Conservation (phyloP, 2,329 filamentous ascomycete genomes). For the Talaromyces sp. region DNA sequence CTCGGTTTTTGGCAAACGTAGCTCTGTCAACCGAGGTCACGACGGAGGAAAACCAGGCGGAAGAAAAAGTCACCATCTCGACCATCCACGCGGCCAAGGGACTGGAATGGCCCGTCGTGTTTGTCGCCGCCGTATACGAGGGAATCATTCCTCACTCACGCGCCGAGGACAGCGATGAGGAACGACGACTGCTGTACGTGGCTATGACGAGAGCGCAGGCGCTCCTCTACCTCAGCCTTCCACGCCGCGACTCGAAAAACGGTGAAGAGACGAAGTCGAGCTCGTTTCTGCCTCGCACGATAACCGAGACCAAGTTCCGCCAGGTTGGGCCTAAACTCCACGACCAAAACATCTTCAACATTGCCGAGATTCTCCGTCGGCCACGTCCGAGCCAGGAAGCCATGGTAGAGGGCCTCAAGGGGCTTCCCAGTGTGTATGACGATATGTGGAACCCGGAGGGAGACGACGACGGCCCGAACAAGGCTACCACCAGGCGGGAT, state of each 20-base stretch:
- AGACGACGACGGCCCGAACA: constrained; percentile 34
- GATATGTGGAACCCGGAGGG: constrained; percentile 64
- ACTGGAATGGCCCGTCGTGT: constrained; percentile 92
- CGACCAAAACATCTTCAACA: constrained; percentile 55
- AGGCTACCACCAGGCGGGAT: constrained; percentile 35
- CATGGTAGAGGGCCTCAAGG: constrained; percentile 46
- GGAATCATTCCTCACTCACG: constrained; percentile 87
- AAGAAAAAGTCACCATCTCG: constrained; percentile 73
- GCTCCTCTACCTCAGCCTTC: constrained; percentile 79
- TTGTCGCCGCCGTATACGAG: constrained; percentile 83
- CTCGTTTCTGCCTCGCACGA: constrained; percentile 59
- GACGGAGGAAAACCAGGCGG: constrained; percentile 47
- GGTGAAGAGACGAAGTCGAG: constrained; percentile 62
- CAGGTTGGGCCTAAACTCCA: constrained; percentile 67
- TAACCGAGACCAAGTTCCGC: constrained; percentile 50
- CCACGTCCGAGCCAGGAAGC: constrained; percentile 52
- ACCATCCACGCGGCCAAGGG: constrained; percentile 97
- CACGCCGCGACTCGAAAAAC: constrained; percentile 59
- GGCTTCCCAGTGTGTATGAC: constrained; percentile 59
- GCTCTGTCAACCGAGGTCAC: constrained; percentile 71
- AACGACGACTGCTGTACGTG: constrained; percentile 84
- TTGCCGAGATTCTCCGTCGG: constrained; percentile 67
- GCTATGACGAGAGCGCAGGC: constrained; percentile 93
- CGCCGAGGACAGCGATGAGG: constrained; percentile 80
- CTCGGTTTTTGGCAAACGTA: constrained; percentile 83